A percentile compares a stretch with the other conserved stretches of the same genome.
Evolutionary conservation across 345 rosid genomes (phyloP).

Genomic region (Dovyalis caffra): DNA sequence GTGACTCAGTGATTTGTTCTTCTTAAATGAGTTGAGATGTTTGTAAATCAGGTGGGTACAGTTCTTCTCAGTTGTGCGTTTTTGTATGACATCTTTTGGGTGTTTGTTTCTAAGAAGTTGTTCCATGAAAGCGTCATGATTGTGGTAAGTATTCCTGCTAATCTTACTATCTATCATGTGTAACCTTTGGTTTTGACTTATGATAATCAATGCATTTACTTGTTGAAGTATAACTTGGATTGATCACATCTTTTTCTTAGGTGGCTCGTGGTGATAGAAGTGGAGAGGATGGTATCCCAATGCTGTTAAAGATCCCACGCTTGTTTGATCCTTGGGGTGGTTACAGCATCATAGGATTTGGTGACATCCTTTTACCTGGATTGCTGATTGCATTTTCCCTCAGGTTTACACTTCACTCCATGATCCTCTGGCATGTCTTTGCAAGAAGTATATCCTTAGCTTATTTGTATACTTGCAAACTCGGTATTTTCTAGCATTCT

Average conservation of each 20-base stretch:
- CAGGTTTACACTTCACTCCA: conserved; percentile 46
- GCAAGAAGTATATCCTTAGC: background rate
- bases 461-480: background rate
- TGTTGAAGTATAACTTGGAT: conserved; percentile 8
- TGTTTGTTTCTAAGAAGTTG: conserved; percentile 87
- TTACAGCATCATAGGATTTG: conserved; percentile 95
- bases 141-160: conserved; percentile 60
- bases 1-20: background rate
- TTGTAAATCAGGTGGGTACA: conserved; percentile 76
- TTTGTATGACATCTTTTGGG: conserved; percentile 98
- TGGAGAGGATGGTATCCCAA: conserved; percentile 97
- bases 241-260: conserved; percentile 35
- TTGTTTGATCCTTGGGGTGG: conserved; percentile 99
- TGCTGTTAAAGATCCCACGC: conserved; percentile 94
- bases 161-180: background rate
- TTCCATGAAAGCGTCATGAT: conserved; percentile 99
- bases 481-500: background rate
- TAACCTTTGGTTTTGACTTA: conserved; percentile 1
- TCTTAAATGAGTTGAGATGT: conserved; percentile 12
- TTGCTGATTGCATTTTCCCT: conserved; percentile 84
- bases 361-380: conserved; percentile 97
- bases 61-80: conserved; percentile 96
- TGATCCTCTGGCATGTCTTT: background rate
- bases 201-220: background rate
- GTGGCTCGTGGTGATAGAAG: conserved; percentile 97